phyloP scores from a whole-genome alignment of 139 green algal genomes.

The Yamagishiella unicocca region DNA sequence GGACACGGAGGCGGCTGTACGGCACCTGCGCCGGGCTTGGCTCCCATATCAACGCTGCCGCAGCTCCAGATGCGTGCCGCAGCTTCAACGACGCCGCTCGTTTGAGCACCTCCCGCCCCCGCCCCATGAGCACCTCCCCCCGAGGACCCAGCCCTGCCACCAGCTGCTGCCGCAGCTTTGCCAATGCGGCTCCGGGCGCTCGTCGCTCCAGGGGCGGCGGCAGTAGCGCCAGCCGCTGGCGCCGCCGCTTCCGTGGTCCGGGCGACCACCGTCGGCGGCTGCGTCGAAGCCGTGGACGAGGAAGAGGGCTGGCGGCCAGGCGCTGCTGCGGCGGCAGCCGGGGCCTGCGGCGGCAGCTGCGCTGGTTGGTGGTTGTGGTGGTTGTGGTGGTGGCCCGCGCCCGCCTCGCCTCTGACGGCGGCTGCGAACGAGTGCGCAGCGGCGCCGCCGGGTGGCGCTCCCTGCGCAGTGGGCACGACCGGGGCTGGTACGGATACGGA shows the following conservation, averaged over 20 bases:
- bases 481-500: no score
- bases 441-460: not conserved
- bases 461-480: no score
- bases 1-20: not conserved
- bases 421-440: constrained; percentile 25
- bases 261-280: not conserved
- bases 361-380: not conserved
- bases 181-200: not conserved
- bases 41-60: not conserved
- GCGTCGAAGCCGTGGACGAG: no score
- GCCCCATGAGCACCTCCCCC: not conserved
- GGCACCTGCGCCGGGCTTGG: not conserved
- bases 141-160: not conserved
- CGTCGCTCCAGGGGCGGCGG: not conserved
- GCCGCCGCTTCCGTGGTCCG: not conserved
- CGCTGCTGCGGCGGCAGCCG: not conserved
- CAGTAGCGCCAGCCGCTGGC: not conserved
- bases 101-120: not conserved
- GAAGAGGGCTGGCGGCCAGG: not conserved
- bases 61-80: not conserved
- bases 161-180: not conserved
- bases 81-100: not conserved
- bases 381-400: no score
- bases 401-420: constrained; percentile 2
- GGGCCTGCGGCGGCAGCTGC: not conserved